These are phyloP conservation scores for Botrytis medusae DNA, from an alignment of 2,329 filamentous ascomycete species.

Conservation along the genomic window DNA sequence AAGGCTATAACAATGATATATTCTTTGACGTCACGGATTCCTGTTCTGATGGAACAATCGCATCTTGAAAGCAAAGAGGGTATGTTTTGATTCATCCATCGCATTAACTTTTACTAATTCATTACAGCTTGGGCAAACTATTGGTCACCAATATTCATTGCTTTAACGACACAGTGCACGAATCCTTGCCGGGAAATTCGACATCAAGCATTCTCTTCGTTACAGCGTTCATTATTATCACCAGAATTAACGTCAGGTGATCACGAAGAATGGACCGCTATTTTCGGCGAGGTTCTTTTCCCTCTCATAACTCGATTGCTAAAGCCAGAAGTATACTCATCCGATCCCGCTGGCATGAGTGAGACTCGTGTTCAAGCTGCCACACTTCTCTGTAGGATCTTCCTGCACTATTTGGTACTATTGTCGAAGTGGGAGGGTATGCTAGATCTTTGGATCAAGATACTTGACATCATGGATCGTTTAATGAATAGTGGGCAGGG, in stretches of 20 bases:
- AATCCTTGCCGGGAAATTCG: slow-evolving; percentile 94
- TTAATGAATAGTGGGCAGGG: slow-evolving; percentile 95
- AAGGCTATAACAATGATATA: slow-evolving; percentile 82
- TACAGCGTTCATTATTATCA: slow-evolving; percentile 84
- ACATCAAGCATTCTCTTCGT: slow-evolving; percentile 79
- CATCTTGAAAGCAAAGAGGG: slow-evolving; percentile 80
- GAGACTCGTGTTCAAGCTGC: slow-evolving; percentile 91
- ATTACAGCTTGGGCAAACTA: slow-evolving; percentile 84
- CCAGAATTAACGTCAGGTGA: slow-evolving; percentile 80
- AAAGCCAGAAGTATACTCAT: slow-evolving; percentile 92
- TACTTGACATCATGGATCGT: slow-evolving; percentile 91
- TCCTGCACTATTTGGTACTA: slow-evolving; percentile 86
- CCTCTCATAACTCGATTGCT: slow-evolving; percentile 83
- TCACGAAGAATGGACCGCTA: slow-evolving; percentile 89
- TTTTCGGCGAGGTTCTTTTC: slow-evolving; percentile 92
- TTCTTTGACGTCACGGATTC: slow-evolving; percentile 76
- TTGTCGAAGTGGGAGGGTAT: slow-evolving; percentile 85
- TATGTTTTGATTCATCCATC: slow-evolving; percentile 4
- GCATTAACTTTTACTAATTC: background rate
- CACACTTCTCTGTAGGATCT: slow-evolving; percentile 90
- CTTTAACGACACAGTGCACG: slow-evolving; percentile 83
- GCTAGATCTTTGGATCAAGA: slow-evolving; percentile 87
- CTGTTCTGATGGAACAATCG: slow-evolving; percentile 85
- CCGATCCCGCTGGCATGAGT: slow-evolving; percentile 88
- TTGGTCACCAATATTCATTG: slow-evolving; percentile 92